Base-by-base conservation (phyloP, 352 stramenopile species). In the Plasmopara muralis region DNA sequence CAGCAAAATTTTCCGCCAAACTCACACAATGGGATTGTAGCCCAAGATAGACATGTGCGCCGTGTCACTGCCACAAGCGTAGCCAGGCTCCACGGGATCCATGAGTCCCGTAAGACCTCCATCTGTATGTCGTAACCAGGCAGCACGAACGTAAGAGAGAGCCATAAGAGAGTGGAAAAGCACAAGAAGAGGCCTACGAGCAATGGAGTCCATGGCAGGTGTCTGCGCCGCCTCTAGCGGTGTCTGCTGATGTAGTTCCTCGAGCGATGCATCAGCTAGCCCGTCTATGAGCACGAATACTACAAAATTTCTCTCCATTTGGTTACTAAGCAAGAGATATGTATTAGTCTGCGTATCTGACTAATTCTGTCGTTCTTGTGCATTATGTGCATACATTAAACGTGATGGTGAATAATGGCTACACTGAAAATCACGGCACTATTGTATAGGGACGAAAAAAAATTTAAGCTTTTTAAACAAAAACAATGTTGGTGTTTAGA, bases 21-120 rank as follows among this genome's bases (percentile, higher is more conserved):
- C 70, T 38, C 61, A 92, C 81, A 89, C 57, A 53, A 87, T 66
- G 20, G 84, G 84, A 60, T 92, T 77, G 66, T 95, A 95, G 57
- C 84, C 84, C 40, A 95, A 64, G 58, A 95, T 95, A 40, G 82
- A 93, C 84, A 95, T 95, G 63, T 95, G 84, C 15, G 84, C 84
- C 1, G 84, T 95, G 56, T 95, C 84, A 47, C 82, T 93, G 5
- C 84, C 84, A 51, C 84, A 95, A 31, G 80, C 84, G 52, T 83
- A 89, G 34, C 84, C 84, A 41, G 84, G 84, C 50, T 84, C 77
- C 29, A 95, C 84, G 1, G 84, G 83, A 52, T 95, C 84, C 72
- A 95, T 75, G 16, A 95, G 69, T 9, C 84, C 84, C 20, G 80
- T 89, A 10, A 95, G 43, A n/a, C 84, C 84, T 7, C 74, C 79